Percentiles rank a stretch among this genome's conserved stretches.
Evolutionary conservation across 1,139 yeast genomes (phyloP).

Genomic region (Geotrichum reessii): DNA sequence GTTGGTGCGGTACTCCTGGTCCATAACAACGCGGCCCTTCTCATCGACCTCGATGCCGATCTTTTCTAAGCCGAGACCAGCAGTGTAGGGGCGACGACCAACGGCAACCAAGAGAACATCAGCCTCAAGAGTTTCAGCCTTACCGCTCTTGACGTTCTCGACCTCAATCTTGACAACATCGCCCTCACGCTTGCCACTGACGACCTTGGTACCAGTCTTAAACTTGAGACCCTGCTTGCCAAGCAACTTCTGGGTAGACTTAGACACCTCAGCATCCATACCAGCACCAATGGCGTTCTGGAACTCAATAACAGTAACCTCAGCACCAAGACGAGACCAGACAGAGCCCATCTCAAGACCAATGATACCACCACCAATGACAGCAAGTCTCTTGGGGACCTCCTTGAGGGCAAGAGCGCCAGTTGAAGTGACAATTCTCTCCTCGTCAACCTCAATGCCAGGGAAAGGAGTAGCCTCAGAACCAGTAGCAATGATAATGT

Average conservation of each 20-base stretch:
- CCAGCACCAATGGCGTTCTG: slow-evolving; percentile 88
- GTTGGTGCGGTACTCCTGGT: slow-evolving; percentile 88
- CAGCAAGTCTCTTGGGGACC: slow-evolving; percentile 83
- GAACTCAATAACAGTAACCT: slow-evolving; percentile 92
- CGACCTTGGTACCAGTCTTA: slow-evolving; percentile 87
- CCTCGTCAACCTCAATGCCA: slow-evolving; percentile 93
- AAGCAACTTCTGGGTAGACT: slow-evolving; percentile 79
- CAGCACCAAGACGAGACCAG: slow-evolving; percentile 90
- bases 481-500: slow-evolving; percentile 95
- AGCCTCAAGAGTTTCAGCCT: slow-evolving; percentile 72
- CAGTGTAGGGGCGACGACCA: slow-evolving; percentile 97
- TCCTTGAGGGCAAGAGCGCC: slow-evolving; percentile 83
- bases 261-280: slow-evolving; percentile 95
- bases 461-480: slow-evolving; percentile 99
- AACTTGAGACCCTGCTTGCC: slow-evolving; percentile 93
- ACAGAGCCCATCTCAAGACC: slow-evolving; percentile 99
- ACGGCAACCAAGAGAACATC: slow-evolving; percentile 94
- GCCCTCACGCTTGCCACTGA: slow-evolving; percentile 80
- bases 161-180: slow-evolving; percentile 87
- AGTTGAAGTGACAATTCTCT: slow-evolving; percentile 93
- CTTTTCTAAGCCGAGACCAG: slow-evolving; percentile 82
- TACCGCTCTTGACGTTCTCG: slow-evolving; percentile 84
- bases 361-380: slow-evolving; percentile 99
- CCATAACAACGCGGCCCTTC: slow-evolving; percentile 89
- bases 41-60: slow-evolving; percentile 86